Evolutionary conservation across 2,329 filamentous ascomycete genomes (phyloP).

Genomic region (Cercospora canescens): DNA sequence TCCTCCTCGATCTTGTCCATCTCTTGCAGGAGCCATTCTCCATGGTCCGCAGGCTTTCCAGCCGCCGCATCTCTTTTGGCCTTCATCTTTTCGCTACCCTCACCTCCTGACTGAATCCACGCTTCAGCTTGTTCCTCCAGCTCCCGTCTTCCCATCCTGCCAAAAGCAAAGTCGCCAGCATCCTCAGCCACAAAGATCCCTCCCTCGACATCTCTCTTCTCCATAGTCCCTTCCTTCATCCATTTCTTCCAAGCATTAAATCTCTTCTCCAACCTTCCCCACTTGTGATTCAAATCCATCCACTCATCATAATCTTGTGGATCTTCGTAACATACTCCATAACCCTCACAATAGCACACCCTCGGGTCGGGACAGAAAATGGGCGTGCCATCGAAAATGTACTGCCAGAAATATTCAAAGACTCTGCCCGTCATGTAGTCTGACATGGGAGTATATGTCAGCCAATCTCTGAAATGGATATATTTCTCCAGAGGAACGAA

Average conservation of each 20-base stretch:
- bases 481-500: constrained; percentile 56
- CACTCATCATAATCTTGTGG: constrained; percentile 52
- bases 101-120: background rate
- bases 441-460: constrained; percentile 54
- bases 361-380: constrained; percentile 54
- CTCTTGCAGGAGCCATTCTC: constrained; percentile 27
- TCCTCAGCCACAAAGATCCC: background rate
- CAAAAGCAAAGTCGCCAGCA: constrained; percentile 17
- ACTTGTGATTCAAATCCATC: constrained; percentile 45
- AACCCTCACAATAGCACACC: constrained; percentile 64
- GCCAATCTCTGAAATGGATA: constrained; percentile 60
- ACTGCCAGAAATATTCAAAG: constrained; percentile 67
- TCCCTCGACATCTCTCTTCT: background rate
- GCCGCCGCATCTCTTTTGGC: background rate
- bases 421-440: constrained; percentile 60
- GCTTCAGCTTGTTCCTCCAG: background rate
- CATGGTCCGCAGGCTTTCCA: background rate
- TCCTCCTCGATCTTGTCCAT: constrained; percentile 47
- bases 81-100: background rate
- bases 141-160: constrained; percentile 35
- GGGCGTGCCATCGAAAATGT: constrained; percentile 56
- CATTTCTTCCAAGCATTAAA: constrained; percentile 42
- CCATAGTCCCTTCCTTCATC: background rate
- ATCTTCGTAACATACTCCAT: constrained; percentile 60
- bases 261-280: constrained; percentile 43